These are phyloP conservation scores for Teunomyces gatunensis DNA, from an alignment of 805 yeast species.

Conservation along the genomic window DNA sequence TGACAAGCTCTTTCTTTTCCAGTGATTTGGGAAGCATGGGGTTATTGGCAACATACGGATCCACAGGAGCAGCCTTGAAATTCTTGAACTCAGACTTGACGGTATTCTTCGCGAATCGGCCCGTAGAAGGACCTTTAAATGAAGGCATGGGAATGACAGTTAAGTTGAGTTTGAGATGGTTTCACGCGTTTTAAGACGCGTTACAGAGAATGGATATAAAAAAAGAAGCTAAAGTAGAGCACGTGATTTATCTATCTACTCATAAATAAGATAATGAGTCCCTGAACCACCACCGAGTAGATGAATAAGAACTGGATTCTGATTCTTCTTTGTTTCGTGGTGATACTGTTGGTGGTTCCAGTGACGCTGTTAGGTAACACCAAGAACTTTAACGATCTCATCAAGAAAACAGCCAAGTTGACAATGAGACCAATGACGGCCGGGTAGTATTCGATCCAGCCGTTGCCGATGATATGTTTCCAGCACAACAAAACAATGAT, in stretches of 20 bases:
- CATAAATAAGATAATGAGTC: conserved; percentile 72
- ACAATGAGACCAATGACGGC: conserved; percentile 32
- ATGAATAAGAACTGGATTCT: conserved; percentile 84
- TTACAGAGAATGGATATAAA: background rate
- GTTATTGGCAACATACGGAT: conserved; percentile 26
- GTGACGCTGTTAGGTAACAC: conserved; percentile 54
- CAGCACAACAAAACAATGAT: conserved; percentile 55
- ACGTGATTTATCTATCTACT: conserved; percentile 17
- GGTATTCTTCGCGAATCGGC: conserved; percentile 49
- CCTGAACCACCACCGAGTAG: conserved; percentile 81
- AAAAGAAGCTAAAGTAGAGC: background rate
- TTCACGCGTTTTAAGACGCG: background rate
- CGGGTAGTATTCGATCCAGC: conserved; percentile 35
- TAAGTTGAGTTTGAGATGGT: no score
- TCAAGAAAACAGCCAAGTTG: conserved; percentile 56
- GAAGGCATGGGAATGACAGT: background rate
- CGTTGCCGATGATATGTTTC: conserved; percentile 42
- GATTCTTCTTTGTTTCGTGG: conserved; percentile 67
- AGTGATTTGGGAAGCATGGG: conserved; percentile 38
- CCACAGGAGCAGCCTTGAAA: conserved; percentile 4
- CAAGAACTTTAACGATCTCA: conserved; percentile 68
- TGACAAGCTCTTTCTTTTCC: conserved; percentile 51
- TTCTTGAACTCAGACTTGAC: conserved; percentile 19
- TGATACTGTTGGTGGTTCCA: conserved; percentile 50
- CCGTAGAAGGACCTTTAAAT: conserved; percentile 50